Base-by-base conservation (phyloP, 2,329 filamentous ascomycete genomes). In the Atkinsonella hypoxylon region DNA sequence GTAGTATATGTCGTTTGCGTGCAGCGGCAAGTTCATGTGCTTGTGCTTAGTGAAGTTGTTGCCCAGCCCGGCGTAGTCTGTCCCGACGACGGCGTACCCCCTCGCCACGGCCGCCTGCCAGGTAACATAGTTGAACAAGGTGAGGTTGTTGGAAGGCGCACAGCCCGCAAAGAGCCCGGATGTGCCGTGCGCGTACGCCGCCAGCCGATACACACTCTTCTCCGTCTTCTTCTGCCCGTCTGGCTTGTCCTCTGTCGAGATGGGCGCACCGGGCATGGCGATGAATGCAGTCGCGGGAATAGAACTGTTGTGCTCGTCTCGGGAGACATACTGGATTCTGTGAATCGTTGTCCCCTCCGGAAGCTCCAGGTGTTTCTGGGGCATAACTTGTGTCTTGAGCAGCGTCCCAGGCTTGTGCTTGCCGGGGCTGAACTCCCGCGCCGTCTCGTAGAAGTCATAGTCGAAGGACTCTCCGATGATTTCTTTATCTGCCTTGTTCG, bases 21-120 rank as follows among this genome's bases (percentile, higher is more conserved):
- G 54, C 34, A 46, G 49, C 5, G 43, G 22, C 20, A 49, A 46
- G 36, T 30, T 52, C 30, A 49, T 34, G 47, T 54, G 56, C 51
- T 56, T 56, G 51, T 55, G 55, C 26, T 26, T n/a, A 6, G 53
- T 55, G 40, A 47, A 49, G 40, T 56, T 53, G 49, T 53, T 58
- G 18, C 56, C 56, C 11, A 58, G 45, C 31, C 56, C 56, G 15
- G 55, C 53, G 38, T 55, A 59, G 45, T 59, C 57, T 15, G 57
- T 55, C 11, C 51, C 57, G 15, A 59, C 49, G 17, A 57, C 50
- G 7, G 56, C 56, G 30, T 54, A 57, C 2, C 54, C 56, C 12
- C 45, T 40, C 12, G 46, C 26, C 13, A 56, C 38, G 0, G 54
- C 47, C 10, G 47, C 40, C 17, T 50, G 41, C 56, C 56, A 57